Conservation (phyloP, 2,329 filamentous ascomycete species). For the Pezicula neosporulosa region DNA sequence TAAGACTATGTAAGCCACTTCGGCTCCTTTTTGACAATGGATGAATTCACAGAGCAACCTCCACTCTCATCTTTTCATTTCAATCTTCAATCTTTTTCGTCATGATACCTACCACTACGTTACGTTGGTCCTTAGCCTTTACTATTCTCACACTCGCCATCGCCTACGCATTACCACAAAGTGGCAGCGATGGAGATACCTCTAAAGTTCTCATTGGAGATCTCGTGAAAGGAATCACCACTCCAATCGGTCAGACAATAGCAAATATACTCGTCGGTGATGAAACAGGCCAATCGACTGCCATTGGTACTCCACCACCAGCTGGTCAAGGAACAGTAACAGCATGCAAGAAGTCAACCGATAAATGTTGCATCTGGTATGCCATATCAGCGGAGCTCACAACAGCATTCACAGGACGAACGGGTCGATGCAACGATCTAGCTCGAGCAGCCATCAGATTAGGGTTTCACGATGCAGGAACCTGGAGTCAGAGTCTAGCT, state of each 20-base stretch:
- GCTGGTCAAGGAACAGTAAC: too few relatives aligned
- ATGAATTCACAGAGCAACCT: too few relatives aligned
- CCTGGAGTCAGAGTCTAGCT: conserved; percentile 34
- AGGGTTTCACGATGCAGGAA: conserved; percentile 44
- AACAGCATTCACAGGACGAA: background rate
- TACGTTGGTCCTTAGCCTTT: too few relatives aligned
- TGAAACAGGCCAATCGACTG: background rate
- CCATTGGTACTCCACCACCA: too few relatives aligned
- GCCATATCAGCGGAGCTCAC: background rate
- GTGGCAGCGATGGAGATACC: too few relatives aligned
- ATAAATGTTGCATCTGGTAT: background rate
- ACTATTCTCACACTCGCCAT: too few relatives aligned
- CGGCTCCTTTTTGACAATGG: too few relatives aligned
- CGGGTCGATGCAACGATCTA: background rate
- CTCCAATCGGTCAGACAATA: background rate
- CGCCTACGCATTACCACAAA: too few relatives aligned
- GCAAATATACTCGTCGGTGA: background rate
- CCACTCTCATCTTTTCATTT: too few relatives aligned
- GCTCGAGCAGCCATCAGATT: conserved; percentile 34
- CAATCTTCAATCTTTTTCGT: too few relatives aligned
- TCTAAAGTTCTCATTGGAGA: background rate
- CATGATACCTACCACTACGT: too few relatives aligned
- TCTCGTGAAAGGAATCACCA: background rate
- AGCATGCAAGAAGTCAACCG: background rate
- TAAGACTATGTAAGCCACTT: too few relatives aligned